Evolutionary conservation across 768 basidiomycete genomes (phyloP), one percentile per base, ranked within the genome.

Genomic region (Rhizopogon vinicolor): DNA sequence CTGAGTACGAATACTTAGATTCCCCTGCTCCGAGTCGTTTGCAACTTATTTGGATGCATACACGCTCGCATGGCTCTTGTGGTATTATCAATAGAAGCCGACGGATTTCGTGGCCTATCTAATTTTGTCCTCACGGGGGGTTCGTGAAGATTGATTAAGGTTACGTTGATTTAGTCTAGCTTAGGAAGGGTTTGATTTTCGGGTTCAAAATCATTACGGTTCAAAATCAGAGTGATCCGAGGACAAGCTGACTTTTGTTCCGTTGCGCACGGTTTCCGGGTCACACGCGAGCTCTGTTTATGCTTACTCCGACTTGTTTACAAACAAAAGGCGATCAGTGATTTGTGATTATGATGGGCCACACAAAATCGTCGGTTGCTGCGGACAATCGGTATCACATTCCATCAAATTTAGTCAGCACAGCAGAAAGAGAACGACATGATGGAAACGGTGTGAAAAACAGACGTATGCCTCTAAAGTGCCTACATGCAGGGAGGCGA

Each of bases 361-460:
- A 40, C 31, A 55, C 9, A 45, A 45, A 60, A 59, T 56, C 56
- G 56, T 56, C 19, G 43, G 52, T 58, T 63, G 53, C 63, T 61
- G 67, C 25, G 55, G 43, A 28, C 31, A 37, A 22, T 40, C 35
- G 37, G 48, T 25, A 25, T 25, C 25, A 39, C 44, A 12, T 22
- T 28, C 52, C 61, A 69, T 67, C 67, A 65, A 25, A 56, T 61
- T 63, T 59, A 61, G 67, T 69, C 58, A 62, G 65, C 69, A 68
- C 69, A 67, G 69, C 68, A 62, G 54, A 55, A 25, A 25, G 25
- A 25, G 25, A 25, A 44, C 45, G 55, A 54, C 31, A 41, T 33
- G 53, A 28, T 53, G 52, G 55, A 54, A 44, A 59, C 55, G 53
- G 70, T 71, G 68, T 66, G 68, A 68, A 68, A 53, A 49, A 35